Base-by-base conservation (phyloP, 208 protist species). In the Leishmania amazonensis region DNA sequence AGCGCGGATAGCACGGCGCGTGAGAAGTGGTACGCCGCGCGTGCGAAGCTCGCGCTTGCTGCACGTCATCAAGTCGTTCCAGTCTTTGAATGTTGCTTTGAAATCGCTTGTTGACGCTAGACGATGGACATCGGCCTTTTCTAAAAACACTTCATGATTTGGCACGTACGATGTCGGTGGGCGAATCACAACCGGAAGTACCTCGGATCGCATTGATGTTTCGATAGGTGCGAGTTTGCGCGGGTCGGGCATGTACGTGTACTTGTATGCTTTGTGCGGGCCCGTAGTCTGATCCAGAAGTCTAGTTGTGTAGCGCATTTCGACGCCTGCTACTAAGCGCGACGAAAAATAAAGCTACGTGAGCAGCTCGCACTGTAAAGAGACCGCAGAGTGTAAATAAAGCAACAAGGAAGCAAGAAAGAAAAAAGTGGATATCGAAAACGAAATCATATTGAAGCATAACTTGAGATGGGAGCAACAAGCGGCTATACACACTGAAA, bases 11-110 rank as follows among this genome's bases (percentile, higher is more conserved):
- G 91, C 91, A 15, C 81, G 80, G 60, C 93, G 81, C 4, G 94
- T 97, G 78, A 96, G 87, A 19, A 86, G 73, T 4, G 95, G 94
- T 40, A 98, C 88, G 60, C 95, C 95, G 35, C 94, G 87, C 13
- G 89, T 90, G 31, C 94, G 89, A 64, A 98, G 80, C 79, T 98
- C 88, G 1, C 94, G 79, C 75, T 95, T 96, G 76, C 86, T 88
- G 74, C 94, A 97, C 58, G 94, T 98, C 93, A 98, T 97, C 42
- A 98, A 87, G 80, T 98, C 93, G 79, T 96, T 95, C 94, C 95
- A 98, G 80, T 97, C 94, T 75, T 95, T 96, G 83, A 98, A 98
- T 3, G 94, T 92, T 9, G 81, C 88, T 79, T 97, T 97, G 79
- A 97, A 97, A 76, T 98, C 95, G 77, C 90, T 96, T 28, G 93